Evolutionary conservation across 2,329 filamentous ascomycete species (phyloP).

Genomic region (Verticillium albo-atrum): DNA sequence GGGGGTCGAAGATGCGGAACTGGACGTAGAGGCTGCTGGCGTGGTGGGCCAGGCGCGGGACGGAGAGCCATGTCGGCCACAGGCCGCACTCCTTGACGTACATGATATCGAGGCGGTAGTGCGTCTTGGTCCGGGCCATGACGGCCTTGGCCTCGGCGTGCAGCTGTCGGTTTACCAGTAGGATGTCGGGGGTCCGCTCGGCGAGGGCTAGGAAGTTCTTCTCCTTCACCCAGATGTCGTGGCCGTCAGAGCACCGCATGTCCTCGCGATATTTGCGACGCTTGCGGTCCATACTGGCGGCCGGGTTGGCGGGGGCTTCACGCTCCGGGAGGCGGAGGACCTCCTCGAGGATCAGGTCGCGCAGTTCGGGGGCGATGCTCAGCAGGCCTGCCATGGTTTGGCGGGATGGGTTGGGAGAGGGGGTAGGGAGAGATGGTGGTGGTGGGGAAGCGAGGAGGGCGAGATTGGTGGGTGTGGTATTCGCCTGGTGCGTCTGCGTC

Average conservation of each 20-base stretch:
- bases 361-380: conserved; percentile 11
- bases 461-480: background rate
- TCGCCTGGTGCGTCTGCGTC: background rate
- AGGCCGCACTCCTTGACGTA: conserved; percentile 15
- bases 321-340: conserved; percentile 10
- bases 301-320: conserved; percentile 4
- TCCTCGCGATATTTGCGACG: conserved; percentile 12
- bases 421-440: background rate
- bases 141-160: conserved; percentile 10
- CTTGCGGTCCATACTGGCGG: conserved; percentile 9
- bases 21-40: conserved; percentile 9
- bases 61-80: conserved; percentile 14
- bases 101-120: conserved; percentile 13
- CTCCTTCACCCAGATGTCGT: conserved; percentile 12
- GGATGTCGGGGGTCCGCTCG: background rate
- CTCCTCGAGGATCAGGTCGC: conserved; percentile 11
- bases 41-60: conserved; percentile 10
- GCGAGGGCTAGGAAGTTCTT: background rate
- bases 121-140: conserved; percentile 6
- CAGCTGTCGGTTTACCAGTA: conserved; percentile 13
- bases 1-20: conserved; percentile 14
- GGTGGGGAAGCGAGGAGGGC: conserved; percentile 1
- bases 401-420: background rate
- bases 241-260: conserved; percentile 10
- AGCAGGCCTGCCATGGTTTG: conserved; percentile 9